Base-by-base conservation (phyloP, 1,139 yeast species). In the Pichia sp. region DNA sequence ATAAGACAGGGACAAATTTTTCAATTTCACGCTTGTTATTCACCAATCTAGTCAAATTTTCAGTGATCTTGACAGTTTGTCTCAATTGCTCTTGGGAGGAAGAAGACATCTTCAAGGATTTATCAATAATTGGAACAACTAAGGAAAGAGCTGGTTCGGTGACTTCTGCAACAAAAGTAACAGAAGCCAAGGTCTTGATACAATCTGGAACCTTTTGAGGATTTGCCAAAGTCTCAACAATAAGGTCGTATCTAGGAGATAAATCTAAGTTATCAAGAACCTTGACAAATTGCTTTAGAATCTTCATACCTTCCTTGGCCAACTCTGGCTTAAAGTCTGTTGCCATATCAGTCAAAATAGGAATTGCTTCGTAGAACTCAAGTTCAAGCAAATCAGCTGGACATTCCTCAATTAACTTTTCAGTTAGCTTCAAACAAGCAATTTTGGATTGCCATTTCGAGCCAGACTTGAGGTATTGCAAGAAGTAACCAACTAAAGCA, bases 301-400 rank as follows among this genome's bases (percentile, higher is more conserved):
- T 69, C 48, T 72, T 69, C 48, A 77, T 66, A 48, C 96, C 97
- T 45, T 77, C 86, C 53, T 83, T 81, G 28, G 96, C 86, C 44
- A 91, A 72, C 63, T 91, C 98, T 2, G 96, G 96, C 66, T 91
- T 91, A 71, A 91, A 86, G 62, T 91, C 98, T 42, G 94, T 91
- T 48, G 95, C 76, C 62, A 81, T 73, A 59, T 85, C 94, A 30
- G 95, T 85, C 51, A 91, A 70, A 8, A 83, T 73, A 19, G 98
- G 98, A 20, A 91, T 76, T 9, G 85, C 74, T 41, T 72, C 74
- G 43, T 80, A 76, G 60, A 91, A 88, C 49, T 78, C 76, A 55
- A 80, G 62, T 61, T 91, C 96, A 51, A 91, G 66, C 50, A 85
- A 68, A 62, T 91, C 97, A 29, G 82, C 76, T 37, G 96, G 94